These are phyloP conservation scores for Globisporangium irregulare DNA, from an alignment of 352 stramenopile genomes.

Conservation along the genomic window DNA sequence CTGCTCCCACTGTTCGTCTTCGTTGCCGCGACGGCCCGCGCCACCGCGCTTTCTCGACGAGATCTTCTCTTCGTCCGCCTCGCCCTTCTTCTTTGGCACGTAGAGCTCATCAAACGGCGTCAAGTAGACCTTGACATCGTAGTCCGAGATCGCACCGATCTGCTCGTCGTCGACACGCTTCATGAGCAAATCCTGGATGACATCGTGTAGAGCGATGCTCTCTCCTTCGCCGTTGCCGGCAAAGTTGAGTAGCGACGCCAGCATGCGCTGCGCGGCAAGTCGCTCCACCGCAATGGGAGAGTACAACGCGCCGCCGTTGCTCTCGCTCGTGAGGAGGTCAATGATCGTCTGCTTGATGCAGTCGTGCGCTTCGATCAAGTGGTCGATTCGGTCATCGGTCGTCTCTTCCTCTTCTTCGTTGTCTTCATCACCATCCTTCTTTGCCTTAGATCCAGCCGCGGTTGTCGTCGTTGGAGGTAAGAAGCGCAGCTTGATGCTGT, in stretches of 20 bases:
- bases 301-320: slow-evolving; percentile 49
- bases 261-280: slow-evolving; percentile 57
- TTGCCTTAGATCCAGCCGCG: background rate
- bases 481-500: slow-evolving; percentile 59
- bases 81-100: slow-evolving; percentile 49
- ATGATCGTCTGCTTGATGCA: slow-evolving; percentile 55
- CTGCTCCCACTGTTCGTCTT: slow-evolving; percentile 85
- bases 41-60: slow-evolving; percentile 36
- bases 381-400: slow-evolving; percentile 68
- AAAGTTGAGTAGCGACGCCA: slow-evolving; percentile 76
- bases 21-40: slow-evolving; percentile 44
- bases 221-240: slow-evolving; percentile 79
- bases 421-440: slow-evolving; percentile 13
- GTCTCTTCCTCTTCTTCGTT: slow-evolving; percentile 37
- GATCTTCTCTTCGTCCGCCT: slow-evolving; percentile 21
- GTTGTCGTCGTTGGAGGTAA: slow-evolving; percentile 18
- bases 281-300: slow-evolving; percentile 46
- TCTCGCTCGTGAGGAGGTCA: slow-evolving; percentile 37
- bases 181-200: slow-evolving; percentile 61
- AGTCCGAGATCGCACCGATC: slow-evolving; percentile 49
- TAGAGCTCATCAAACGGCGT: slow-evolving; percentile 76
- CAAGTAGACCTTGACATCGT: slow-evolving; percentile 59
- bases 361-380: slow-evolving; percentile 73
- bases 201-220: slow-evolving; percentile 61
- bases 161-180: slow-evolving; percentile 46